A percentile compares a stretch with the other conserved stretches of the same genome.
Evolutionary conservation across 768 basidiomycete species (phyloP).

Genomic region (Clathrus columnatus): DNA sequence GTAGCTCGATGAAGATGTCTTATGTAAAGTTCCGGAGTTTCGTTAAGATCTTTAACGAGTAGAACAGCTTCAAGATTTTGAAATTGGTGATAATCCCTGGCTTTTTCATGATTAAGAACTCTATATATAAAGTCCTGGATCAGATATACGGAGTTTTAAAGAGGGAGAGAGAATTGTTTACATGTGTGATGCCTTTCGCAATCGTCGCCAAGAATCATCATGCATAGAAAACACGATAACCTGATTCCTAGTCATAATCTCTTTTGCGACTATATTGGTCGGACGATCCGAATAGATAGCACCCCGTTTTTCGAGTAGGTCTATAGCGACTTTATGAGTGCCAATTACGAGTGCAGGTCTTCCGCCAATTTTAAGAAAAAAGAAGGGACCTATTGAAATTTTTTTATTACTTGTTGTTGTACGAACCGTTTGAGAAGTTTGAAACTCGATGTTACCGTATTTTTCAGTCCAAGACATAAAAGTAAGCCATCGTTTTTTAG

Average conservation of each 20-base stretch:
- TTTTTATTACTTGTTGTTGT: background rate
- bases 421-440: too few species aligned
- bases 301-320: slow-evolving; percentile 17
- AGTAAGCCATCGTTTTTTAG: background rate
- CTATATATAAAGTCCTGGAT: slow-evolving; percentile 29
- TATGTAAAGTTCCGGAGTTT: slow-evolving; percentile 14
- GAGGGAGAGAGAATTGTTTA: background rate
- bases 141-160: slow-evolving; percentile 19
- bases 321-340: slow-evolving; percentile 15
- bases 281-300: slow-evolving; percentile 26
- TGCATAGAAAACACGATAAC: background rate
- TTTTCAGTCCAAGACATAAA: background rate
- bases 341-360: slow-evolving; percentile 19
- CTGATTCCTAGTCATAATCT: background rate
- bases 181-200: background rate
- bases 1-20: background rate
- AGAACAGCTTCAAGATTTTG: slow-evolving; percentile 25
- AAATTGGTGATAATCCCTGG: slow-evolving; percentile 18
- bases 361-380: slow-evolving; percentile 14
- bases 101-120: slow-evolving; percentile 21
- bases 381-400: slow-evolving; percentile 5
- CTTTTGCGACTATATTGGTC: slow-evolving; percentile 7
- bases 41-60: slow-evolving; percentile 22
- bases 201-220: background rate
- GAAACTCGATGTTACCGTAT: background rate